Conservation (phyloP, 805 yeast genomes). For the Starmera caribaea region DNA sequence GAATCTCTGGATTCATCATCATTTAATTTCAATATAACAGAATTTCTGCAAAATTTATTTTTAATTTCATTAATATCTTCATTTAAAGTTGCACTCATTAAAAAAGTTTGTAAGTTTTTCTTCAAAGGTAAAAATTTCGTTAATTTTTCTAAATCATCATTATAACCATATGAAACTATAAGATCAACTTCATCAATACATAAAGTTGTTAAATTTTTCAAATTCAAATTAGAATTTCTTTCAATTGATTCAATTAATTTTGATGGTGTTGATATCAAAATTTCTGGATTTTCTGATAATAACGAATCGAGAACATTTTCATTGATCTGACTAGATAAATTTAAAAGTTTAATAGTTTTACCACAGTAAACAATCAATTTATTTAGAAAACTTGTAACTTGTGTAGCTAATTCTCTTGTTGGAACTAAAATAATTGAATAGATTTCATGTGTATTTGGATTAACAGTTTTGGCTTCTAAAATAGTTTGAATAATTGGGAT, state of each 20-base stretch:
- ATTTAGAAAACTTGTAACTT: constrained; percentile 64
- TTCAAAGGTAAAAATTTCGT: constrained; percentile 58
- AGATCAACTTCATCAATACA: constrained; percentile 96
- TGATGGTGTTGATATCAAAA: constrained; percentile 82
- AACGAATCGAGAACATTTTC: constrained; percentile 66
- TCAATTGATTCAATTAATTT: constrained; percentile 52
- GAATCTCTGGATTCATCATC: constrained; percentile 50
- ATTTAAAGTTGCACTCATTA: constrained; percentile 93
- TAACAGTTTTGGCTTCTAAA: constrained; percentile 30
- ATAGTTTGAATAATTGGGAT: constrained; percentile 81
- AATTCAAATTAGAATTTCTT: constrained; percentile 35
- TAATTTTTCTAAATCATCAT: constrained; percentile 69
- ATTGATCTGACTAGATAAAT: constrained; percentile 51
- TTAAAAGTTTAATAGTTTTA: constrained; percentile 51
- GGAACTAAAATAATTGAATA: constrained; percentile 70
- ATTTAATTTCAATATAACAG: constrained; percentile 72
- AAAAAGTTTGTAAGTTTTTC: constrained; percentile 73
- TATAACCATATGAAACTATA: constrained; percentile 81
- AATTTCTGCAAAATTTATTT: constrained; percentile 65
- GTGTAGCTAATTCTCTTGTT: constrained; percentile 83
- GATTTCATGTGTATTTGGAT: constrained; percentile 17
- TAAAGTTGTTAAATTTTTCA: constrained; percentile 51
- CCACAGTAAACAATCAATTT: constrained; percentile 65
- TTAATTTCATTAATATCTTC: constrained; percentile 79
- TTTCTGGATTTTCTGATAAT: constrained; percentile 66